phyloP scores from a whole-genome alignment of 148 eudicot species.

The Fallopia convolvulus region DNA sequence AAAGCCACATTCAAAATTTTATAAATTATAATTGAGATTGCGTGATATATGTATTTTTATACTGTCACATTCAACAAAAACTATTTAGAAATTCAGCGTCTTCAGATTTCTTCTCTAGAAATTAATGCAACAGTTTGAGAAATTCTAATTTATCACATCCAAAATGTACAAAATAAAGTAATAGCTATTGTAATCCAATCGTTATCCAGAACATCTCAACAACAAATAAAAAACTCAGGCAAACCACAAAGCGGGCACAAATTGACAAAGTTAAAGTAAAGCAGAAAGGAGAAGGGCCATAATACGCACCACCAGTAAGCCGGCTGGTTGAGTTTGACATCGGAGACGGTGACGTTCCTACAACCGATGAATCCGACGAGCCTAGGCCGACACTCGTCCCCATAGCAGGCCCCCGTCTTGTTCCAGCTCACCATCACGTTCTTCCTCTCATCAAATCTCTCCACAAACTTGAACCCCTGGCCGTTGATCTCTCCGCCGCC shows the following conservation, averaged over 20 bases:
- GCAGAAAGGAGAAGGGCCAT: background rate
- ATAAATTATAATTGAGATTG: background rate
- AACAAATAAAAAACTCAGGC: background rate
- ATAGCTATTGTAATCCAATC: too few relatives aligned
- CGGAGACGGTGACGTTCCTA: slow-evolving; percentile 38
- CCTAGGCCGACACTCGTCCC: slow-evolving; percentile 90
- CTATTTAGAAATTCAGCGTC: background rate
- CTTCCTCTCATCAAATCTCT: slow-evolving; percentile 69
- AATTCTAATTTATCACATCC: background rate
- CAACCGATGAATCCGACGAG: slow-evolving; percentile 77
- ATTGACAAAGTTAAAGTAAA: background rate
- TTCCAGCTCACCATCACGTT: slow-evolving; percentile 99
- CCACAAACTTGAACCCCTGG: slow-evolving; percentile 71
- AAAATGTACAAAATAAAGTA: background rate
- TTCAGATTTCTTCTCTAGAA: background rate
- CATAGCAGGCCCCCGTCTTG: slow-evolving; percentile 57
- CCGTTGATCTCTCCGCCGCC: slow-evolving; percentile 94
- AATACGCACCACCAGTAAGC: slow-evolving; percentile 89
- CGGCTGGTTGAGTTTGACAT: slow-evolving; percentile 53
- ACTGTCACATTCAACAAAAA: background rate
- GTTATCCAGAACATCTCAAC: background rate
- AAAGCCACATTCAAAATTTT: background rate
- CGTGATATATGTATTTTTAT: background rate
- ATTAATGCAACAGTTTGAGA: background rate
- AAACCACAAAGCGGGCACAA: too few relatives aligned